Base-by-base conservation (phyloP, 306 rosid genomes). In the Prunus davidiana region DNA sequence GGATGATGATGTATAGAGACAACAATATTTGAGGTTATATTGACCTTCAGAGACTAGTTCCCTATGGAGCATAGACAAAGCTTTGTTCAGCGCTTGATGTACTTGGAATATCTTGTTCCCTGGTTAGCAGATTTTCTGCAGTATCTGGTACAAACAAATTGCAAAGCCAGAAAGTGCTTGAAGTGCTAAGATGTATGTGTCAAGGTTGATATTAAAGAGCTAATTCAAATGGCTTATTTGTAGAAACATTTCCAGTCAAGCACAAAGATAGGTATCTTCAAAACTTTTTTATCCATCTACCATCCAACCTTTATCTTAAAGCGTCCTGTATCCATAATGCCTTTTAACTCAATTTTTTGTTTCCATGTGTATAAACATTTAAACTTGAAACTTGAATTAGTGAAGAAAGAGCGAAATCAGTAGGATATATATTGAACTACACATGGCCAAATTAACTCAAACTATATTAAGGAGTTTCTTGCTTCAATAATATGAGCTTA, bases 101-200 rank as follows among this genome's bases (percentile, higher is more conserved):
- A 50, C 52, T 22, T 47, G 62, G 47, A 24, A 32, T 62, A 11
- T 62, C 51, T 78, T 79, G 54, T 84, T 72, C 89, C 98, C 72
- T 87, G 93, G 85, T 88, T 91, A 80, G 98, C 97, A 64, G 95
- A 91, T 89, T 90, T 91, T 83, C 98, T 79, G 97, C 94, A 32
- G 91, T 88, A 87, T 91, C 96, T 69, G 97, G 94, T 81, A 96
- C 96, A 69, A 93, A 93, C 82, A 93, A 89, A 86, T 84, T 90
- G 79, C 91, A 88, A 80, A 87, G 94, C 84, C 97, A 91, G 58
- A 74, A 86, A 86, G 93, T 91, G 74, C 98, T 91, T 86, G 98
- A 90, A 83, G 98, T 91, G 87, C 84, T 90, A 73, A 45, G 98
- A 93, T 82, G 43, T 38, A 7, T 38, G 43, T 38, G 10, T 54